Conservation (phyloP, 2,329 filamentous ascomycete genomes). For the Fusarium buharicum region DNA sequence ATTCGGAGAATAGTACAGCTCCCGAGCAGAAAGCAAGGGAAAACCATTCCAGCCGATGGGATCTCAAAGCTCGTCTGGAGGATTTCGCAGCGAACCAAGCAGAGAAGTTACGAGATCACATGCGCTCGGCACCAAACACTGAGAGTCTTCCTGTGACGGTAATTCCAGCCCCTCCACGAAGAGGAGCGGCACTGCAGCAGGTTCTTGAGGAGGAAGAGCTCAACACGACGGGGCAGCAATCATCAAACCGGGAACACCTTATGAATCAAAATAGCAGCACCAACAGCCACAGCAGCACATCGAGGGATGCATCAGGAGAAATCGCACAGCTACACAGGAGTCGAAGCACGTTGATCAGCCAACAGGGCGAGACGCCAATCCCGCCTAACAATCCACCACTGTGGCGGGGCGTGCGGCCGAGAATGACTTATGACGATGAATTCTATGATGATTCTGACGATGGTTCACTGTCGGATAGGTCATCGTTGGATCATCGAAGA, state of each 20-base stretch:
- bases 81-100: slow-evolving; percentile 70
- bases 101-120: slow-evolving; percentile 67
- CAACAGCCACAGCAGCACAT: slow-evolving; percentile 41
- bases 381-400: slow-evolving; percentile 53
- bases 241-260: slow-evolving; percentile 18
- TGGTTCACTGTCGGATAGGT: slow-evolving; percentile 45
- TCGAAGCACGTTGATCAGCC: slow-evolving; percentile 40
- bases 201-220: slow-evolving; percentile 65
- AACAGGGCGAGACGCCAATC: slow-evolving; percentile 42
- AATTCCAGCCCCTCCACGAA: slow-evolving; percentile 70
- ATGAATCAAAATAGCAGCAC: slow-evolving; percentile 30
- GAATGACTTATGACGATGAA: slow-evolving; percentile 50
- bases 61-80: slow-evolving; percentile 66
- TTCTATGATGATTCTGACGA: slow-evolving; percentile 45
- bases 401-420: slow-evolving; percentile 55
- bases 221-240: slow-evolving; percentile 31
- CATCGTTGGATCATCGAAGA: slow-evolving; percentile 44
- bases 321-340: slow-evolving; percentile 34
- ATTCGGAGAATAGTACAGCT: slow-evolving; percentile 10
- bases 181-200: slow-evolving; percentile 65
- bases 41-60: slow-evolving; percentile 58
- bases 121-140: slow-evolving; percentile 64
- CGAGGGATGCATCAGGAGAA: slow-evolving; percentile 40
- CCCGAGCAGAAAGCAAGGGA: slow-evolving; percentile 11
- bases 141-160: slow-evolving; percentile 67